Conservation (phyloP, 495 filamentous ascomycete species). For the Bombardia bombarda region DNA sequence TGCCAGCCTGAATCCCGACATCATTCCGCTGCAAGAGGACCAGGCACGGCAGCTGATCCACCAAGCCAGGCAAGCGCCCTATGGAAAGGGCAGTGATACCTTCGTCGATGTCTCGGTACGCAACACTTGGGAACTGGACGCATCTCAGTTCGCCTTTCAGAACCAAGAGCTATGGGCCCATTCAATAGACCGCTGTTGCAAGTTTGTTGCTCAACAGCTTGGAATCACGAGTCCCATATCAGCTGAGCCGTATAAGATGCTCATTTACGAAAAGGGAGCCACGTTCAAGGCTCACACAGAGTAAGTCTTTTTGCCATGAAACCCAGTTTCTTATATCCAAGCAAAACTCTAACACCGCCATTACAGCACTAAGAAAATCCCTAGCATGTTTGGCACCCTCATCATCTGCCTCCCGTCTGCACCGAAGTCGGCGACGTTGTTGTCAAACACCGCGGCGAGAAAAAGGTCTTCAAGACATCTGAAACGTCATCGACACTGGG, state of each 20-base stretch:
- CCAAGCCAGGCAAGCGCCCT: constrained; percentile 36
- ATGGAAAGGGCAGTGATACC: constrained; percentile 36
- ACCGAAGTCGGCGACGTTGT: constrained; percentile 43
- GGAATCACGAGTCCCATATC: constrained; percentile 23
- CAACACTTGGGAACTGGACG: constrained; percentile 45
- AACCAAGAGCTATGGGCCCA: constrained; percentile 26
- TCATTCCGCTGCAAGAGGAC: constrained; percentile 33
- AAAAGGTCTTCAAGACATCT: constrained; percentile 30
- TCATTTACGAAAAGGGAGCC: constrained; percentile 48
- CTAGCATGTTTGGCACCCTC: constrained; percentile 51
- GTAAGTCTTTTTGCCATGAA: constrained; percentile 12
- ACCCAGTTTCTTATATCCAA: background rate
- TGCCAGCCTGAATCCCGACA: constrained; percentile 11
- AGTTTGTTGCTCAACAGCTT: constrained; percentile 19
- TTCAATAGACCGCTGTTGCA: constrained; percentile 14
- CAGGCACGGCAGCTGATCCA: constrained; percentile 34
- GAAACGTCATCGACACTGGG: constrained; percentile 14
- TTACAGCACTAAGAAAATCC: constrained; percentile 43
- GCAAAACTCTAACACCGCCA: background rate
- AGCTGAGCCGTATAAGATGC: constrained; percentile 46
- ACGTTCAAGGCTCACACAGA: constrained; percentile 48
- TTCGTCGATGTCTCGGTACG: constrained; percentile 40
- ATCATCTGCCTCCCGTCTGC: constrained; percentile 46
- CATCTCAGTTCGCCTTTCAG: constrained; percentile 32
- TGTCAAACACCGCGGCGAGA: constrained; percentile 30